Conservation (phyloP, 2,329 filamentous ascomycete genomes). For the Penicillium sp. region DNA sequence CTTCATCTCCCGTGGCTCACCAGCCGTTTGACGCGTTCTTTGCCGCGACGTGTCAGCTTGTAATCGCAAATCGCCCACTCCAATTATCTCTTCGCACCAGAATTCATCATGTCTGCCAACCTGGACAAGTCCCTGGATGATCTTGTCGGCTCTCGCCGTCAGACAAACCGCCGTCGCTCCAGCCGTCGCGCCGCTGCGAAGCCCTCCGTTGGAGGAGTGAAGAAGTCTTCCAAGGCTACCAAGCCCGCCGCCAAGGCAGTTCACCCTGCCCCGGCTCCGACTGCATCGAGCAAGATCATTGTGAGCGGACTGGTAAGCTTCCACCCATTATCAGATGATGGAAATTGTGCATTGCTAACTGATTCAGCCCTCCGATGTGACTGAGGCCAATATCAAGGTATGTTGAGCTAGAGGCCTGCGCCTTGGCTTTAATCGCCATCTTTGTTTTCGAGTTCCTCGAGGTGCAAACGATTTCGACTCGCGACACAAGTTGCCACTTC, state of each 20-base stretch:
- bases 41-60: conserved; percentile 8
- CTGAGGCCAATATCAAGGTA: conserved; percentile 99
- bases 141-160: conserved; percentile 74
- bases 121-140: conserved; percentile 96
- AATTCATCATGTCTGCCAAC: conserved; percentile 74
- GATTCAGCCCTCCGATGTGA: conserved; percentile 83
- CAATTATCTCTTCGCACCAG: conserved; percentile 6
- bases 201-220: conserved; percentile 71
- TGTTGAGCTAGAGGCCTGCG: conserved; percentile 80
- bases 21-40: conserved; percentile 8
- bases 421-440: conserved; percentile 67
- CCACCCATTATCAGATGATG: conserved; percentile 3
- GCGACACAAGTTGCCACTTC: conserved; percentile 26
- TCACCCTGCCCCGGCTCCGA: conserved; percentile 58
- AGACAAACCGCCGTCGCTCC: conserved; percentile 47
- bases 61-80: conserved; percentile 15
- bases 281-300: conserved; percentile 88
- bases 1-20: conserved; percentile 3
- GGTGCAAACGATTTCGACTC: conserved; percentile 35
- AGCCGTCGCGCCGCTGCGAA: conserved; percentile 46
- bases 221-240: conserved; percentile 61
- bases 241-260: conserved; percentile 47
- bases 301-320: conserved; percentile 91
- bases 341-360: conserved; percentile 45
- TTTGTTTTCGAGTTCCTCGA: conserved; percentile 41